These are phyloP conservation scores for Auriscalpium orientale DNA, from an alignment of 768 basidiomycete genomes.

Conservation along the genomic window DNA sequence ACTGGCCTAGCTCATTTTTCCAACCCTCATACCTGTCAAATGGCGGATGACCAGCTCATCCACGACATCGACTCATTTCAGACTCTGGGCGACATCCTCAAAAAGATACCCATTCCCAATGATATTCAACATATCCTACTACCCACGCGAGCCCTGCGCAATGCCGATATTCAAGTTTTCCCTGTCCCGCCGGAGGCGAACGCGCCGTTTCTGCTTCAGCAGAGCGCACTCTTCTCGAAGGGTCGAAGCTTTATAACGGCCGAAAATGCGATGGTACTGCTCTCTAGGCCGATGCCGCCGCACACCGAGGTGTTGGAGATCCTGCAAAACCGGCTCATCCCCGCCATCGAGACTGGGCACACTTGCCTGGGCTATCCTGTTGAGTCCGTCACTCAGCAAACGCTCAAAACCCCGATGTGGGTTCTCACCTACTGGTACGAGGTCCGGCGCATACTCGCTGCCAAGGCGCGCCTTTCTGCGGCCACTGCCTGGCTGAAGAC, in stretches of 20 bases:
- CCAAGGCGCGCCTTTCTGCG: background rate
- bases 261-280: background rate
- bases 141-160: background rate
- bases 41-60: background rate
- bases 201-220: background rate
- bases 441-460: background rate
- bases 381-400: background rate
- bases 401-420: background rate
- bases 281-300: background rate
- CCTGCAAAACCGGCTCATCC: background rate
- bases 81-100: background rate
- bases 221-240: background rate
- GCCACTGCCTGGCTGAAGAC: background rate
- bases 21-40: background rate
- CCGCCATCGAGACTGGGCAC: background rate
- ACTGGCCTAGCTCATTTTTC: too few relatives aligned
- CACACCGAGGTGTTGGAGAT: background rate
- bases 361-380: background rate
- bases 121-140: background rate
- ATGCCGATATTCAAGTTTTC: background rate
- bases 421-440: background rate
- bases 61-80: background rate
- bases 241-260: background rate
- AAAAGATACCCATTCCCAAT: background rate
- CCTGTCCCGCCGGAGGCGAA: background rate